Percentiles rank a stretch among this genome's conserved stretches.
Evolutionary conservation across 768 basidiomycete genomes (phyloP).

Genomic region (Leccinum longicurvipes): DNA sequence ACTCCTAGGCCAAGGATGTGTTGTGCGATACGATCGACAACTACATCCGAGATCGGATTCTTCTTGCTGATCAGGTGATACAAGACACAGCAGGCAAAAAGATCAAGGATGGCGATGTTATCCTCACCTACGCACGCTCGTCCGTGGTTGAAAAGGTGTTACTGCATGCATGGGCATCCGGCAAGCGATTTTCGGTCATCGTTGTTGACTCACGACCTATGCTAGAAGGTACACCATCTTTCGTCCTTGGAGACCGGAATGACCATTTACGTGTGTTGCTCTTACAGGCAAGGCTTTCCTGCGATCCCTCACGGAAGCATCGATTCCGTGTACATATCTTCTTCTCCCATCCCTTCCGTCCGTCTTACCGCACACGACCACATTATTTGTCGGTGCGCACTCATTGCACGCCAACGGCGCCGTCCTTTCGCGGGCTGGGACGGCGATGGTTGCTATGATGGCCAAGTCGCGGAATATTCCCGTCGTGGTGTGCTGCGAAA

Average conservation of each 20-base stretch:
- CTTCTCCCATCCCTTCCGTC: slow-evolving; percentile 84
- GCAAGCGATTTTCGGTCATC: slow-evolving; percentile 83
- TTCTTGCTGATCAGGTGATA: slow-evolving; percentile 91
- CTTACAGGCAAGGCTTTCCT: slow-evolving; percentile 74
- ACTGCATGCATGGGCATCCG: slow-evolving; percentile 67
- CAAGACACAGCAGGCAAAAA: slow-evolving; percentile 85
- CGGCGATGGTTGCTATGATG: slow-evolving; percentile 95
- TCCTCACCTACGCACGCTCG: slow-evolving; percentile 94
- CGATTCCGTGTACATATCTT: slow-evolving; percentile 85
- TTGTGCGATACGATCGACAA: slow-evolving; percentile 85
- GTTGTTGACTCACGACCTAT: slow-evolving; percentile 95
- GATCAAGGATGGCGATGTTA: slow-evolving; percentile 90
- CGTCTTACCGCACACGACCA: slow-evolving; percentile 76
- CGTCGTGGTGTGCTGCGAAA: slow-evolving; percentile 96
- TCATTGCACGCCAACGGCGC: slow-evolving; percentile 94
- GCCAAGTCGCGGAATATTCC: slow-evolving; percentile 86
- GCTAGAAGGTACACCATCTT: slow-evolving; percentile 65
- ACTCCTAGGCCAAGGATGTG: slow-evolving; percentile 74
- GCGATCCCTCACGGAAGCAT: slow-evolving; percentile 59
- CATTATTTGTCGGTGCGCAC: slow-evolving; percentile 89
- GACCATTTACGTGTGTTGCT: neutral
- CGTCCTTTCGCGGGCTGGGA: slow-evolving; percentile 91
- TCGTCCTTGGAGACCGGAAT: neutral
- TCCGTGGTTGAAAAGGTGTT: slow-evolving; percentile 92
- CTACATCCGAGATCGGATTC: slow-evolving; percentile 92